Evolutionary conservation across 2,329 filamentous ascomycete species (phyloP), one percentile per base, ranked within the genome.

Genomic region (Aspergillus hortae): DNA sequence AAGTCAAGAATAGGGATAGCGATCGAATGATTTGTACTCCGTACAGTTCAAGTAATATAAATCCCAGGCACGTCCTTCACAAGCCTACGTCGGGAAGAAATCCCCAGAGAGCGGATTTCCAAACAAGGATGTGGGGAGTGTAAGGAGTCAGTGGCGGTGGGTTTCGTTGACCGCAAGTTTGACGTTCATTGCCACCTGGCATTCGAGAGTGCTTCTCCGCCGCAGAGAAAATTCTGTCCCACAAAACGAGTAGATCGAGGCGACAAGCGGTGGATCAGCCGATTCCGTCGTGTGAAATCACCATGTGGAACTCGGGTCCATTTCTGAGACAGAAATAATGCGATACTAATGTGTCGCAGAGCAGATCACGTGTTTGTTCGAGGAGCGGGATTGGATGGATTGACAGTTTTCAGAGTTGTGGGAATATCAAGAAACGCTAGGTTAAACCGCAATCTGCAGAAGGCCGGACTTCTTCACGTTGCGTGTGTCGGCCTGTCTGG

Each of bases 81-180:
- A 9, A 30, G 27, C 27, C 27, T 30, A 11, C 2, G 10, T 30
- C 27, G 27, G 27, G 27, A 30, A 30, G 27, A 30, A 10, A 30
- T 2, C 27, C 27, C 27, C 6, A 30, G 27, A 30, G 27, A 11
- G 10, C 10, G 27, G 10, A 30, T 23, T 23, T 23, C 23, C 23
- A 23, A 11, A 30, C 35, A 15, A 38, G 17, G 38, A 30, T 47
- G 51, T 49, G 52, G 49, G 46, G 47, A 43, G 42, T 49, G 14
- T 51, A 41, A 46, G 33, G 38, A 52, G 36, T 36, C 42, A 50
- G 54, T 61, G 57, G 58, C 60, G 54, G 57, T 58, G 55, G 56
- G 49, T 51, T 51, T 35, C 46, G 47, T 55, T 65, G 62, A 65
- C 62, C 62, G 62, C 60, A 63, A 64, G 48, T 63, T 64, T 46